phyloP scores from a whole-genome alignment of 305 asterid genomes.

The Coffea humblotiana region DNA sequence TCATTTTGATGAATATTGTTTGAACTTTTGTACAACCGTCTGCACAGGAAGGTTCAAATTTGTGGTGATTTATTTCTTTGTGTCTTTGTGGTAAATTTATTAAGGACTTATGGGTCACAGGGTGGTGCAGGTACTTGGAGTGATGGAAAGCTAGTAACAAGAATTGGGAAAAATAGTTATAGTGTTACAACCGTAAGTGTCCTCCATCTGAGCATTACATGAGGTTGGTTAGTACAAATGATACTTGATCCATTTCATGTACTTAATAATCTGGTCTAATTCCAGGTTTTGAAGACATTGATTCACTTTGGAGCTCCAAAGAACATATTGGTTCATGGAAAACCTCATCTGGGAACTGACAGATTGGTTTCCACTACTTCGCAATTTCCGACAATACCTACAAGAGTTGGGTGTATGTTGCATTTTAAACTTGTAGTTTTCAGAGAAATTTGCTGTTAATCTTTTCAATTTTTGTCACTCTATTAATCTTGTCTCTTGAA shows the following conservation, averaged over 20 bases:
- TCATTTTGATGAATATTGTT: neutral
- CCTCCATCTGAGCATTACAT: neutral
- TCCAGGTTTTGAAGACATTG: slow-evolving; percentile 84
- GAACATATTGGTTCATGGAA: slow-evolving; percentile 84
- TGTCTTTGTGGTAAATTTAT: slow-evolving; percentile 36
- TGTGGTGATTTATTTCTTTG: slow-evolving; percentile 1
- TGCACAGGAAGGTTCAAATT: neutral
- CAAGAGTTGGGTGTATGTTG: slow-evolving; percentile 84
- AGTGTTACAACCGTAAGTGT: slow-evolving; percentile 70
- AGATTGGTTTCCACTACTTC: slow-evolving; percentile 85
- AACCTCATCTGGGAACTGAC: slow-evolving; percentile 99
- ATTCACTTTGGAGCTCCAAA: slow-evolving; percentile 92
- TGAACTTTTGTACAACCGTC: neutral
- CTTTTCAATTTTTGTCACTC: slow-evolving; percentile 3
- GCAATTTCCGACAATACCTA: slow-evolving; percentile 69
- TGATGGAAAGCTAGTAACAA: slow-evolving; percentile 96
- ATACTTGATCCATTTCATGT: neutral
- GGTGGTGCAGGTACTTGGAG: slow-evolving; percentile 99
- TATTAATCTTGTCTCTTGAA: slow-evolving; percentile 17
- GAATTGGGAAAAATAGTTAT: slow-evolving; percentile 87
- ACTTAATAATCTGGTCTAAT: slow-evolving; percentile 1
- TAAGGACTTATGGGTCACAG: slow-evolving; percentile 89
- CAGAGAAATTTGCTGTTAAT: slow-evolving; percentile 4
- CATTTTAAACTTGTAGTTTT: slow-evolving; percentile 20
- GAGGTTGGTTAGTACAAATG: neutral